Evolutionary conservation across 2,329 filamentous ascomycete genomes (phyloP).

Genomic region (Exophiala sideris): DNA sequence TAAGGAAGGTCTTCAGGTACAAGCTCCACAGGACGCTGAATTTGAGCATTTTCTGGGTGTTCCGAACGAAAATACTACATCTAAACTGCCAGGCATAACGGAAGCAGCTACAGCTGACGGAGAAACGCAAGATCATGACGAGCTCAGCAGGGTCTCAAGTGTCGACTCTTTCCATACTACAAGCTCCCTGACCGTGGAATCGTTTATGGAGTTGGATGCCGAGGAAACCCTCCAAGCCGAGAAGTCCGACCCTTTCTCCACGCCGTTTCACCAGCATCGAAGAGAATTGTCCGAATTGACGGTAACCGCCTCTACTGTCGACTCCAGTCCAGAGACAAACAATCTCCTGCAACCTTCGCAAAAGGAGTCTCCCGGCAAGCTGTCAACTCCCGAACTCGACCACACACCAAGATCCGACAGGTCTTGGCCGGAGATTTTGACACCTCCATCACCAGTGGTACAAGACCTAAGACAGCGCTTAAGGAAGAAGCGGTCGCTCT

Average conservation of each 20-base stretch:
- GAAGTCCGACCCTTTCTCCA: constrained; percentile 13
- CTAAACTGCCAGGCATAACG: not conserved
- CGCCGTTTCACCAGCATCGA: constrained; percentile 24
- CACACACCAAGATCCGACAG: constrained; percentile 42
- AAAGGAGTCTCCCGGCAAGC: constrained; percentile 22
- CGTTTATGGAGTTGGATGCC: constrained; percentile 4
- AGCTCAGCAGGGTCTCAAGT: constrained; percentile 35
- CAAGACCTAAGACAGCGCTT: constrained; percentile 23
- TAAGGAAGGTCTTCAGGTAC: too few relatives aligned
- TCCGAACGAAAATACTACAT: too few relatives aligned
- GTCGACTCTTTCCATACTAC: constrained; percentile 44
- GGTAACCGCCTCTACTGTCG: constrained; percentile 27
- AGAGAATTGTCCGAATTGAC: constrained; percentile 33
- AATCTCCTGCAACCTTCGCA: constrained; percentile 9
- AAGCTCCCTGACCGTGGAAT: constrained; percentile 13
- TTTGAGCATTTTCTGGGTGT: not conserved
- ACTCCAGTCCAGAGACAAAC: constrained; percentile 7
- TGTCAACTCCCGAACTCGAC: constrained; percentile 45
- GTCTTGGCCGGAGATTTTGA: constrained; percentile 38
- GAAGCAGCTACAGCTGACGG: not conserved
- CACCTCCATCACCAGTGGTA: constrained; percentile 30
- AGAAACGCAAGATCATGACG: constrained; percentile 28
- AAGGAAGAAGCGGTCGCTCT: constrained; percentile 22
- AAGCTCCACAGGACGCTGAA: not conserved
- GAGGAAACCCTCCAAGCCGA: constrained; percentile 11